Conservation (phyloP, 2,329 filamentous ascomycete species). For the Colletotrichum cereale region DNA sequence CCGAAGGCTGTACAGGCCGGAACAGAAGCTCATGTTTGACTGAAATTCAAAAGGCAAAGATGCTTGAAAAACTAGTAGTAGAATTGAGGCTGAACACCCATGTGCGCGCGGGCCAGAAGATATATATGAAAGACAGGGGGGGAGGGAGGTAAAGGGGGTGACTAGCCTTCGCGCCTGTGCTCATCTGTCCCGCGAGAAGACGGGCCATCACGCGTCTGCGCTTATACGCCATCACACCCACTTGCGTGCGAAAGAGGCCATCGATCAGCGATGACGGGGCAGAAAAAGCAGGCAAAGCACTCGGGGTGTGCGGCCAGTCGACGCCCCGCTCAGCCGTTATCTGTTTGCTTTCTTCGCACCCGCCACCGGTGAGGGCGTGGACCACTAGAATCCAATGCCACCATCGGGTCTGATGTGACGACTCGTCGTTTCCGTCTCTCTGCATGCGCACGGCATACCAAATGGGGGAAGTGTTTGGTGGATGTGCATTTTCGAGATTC, state of each 20-base stretch:
- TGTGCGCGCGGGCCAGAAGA: background rate
- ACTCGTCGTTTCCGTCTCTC: background rate
- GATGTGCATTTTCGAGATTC: background rate
- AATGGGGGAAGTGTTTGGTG: background rate
- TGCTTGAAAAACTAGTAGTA: no score
- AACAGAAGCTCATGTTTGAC: conserved; percentile 17
- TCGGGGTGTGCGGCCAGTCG: background rate
- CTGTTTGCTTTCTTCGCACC: background rate
- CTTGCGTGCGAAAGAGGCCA: no score
- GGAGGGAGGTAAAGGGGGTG: background rate
- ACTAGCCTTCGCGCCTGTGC: no score
- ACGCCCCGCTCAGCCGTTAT: background rate
- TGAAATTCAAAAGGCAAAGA: background rate
- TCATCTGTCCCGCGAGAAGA: no score
- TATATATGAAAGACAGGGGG: background rate
- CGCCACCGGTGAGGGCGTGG: background rate
- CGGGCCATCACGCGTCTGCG: no score
- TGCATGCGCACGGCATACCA: background rate
- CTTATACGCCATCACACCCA: no score
- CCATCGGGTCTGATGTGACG: background rate
- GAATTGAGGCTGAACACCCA: no score
- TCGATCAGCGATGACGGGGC: background rate
- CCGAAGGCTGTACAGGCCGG: conserved; percentile 21
- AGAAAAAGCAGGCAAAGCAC: background rate
- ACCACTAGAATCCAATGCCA: background rate